Percentiles rank a stretch among this genome's conserved stretches.
Evolutionary conservation across 208 protist genomes (phyloP).

Genomic region (Borovskyia barvae): DNA sequence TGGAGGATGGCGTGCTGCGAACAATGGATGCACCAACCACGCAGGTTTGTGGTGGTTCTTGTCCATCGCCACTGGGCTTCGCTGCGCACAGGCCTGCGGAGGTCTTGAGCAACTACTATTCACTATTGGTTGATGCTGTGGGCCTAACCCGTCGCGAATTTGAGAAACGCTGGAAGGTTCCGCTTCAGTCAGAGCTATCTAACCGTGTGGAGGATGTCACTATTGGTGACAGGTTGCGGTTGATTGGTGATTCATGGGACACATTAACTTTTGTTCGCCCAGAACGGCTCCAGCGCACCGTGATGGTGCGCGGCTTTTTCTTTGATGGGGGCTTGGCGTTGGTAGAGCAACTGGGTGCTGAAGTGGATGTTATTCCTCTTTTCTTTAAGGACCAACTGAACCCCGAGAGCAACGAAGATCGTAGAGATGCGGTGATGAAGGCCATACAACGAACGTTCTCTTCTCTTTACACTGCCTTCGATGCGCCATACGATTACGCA

Average conservation of each 20-base stretch:
- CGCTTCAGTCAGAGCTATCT: not conserved
- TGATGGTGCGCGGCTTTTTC: constrained; percentile 20
- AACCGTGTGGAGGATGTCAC: not conserved
- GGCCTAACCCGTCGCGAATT: not conserved
- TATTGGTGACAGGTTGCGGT: not conserved
- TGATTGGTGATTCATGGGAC: constrained; percentile 14
- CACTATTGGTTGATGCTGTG: not conserved
- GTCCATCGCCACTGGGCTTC: too few species aligned
- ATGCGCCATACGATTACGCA: too few species aligned
- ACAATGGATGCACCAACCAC: not conserved
- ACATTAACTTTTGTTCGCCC: constrained; percentile 11
- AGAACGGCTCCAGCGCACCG: not conserved
- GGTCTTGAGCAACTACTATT: not conserved
- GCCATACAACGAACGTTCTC: too few species aligned
- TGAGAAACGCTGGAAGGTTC: too few species aligned
- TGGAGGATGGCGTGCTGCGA: not conserved
- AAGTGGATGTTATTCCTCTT: constrained; percentile 11
- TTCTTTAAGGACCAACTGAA: not conserved
- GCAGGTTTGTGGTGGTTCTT: too few species aligned
- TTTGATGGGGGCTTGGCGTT: constrained; percentile 12
- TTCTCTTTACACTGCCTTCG: too few species aligned
- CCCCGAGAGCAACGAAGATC: not conserved
- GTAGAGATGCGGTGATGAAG: not conserved
- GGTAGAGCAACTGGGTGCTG: constrained; percentile 22
- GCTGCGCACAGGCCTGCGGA: too few species aligned